A percentile compares a stretch with the other conserved stretches of the same genome.
Conservation (phyloP, 768 basidiomycete species). For the Amyloporia xantha region DNA sequence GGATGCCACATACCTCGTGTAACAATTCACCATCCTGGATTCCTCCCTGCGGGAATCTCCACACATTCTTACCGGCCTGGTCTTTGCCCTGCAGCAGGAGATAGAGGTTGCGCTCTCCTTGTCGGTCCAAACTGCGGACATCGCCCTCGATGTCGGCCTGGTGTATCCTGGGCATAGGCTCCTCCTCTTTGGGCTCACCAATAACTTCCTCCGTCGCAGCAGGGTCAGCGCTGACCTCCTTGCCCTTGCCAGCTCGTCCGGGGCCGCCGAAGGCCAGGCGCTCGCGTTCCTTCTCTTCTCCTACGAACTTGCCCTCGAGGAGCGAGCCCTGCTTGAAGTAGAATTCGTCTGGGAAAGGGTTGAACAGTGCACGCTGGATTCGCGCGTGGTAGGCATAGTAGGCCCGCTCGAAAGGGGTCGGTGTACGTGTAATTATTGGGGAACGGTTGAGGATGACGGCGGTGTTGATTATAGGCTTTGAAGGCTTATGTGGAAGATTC, state of each 20-base stretch:
- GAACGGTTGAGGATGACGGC: slow-evolving; percentile 75
- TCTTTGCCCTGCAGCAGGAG: slow-evolving; percentile 59
- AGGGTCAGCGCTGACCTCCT: background rate
- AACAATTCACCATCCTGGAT: slow-evolving; percentile 61
- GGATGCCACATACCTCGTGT: slow-evolving; percentile 56
- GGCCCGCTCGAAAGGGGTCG: slow-evolving; percentile 67
- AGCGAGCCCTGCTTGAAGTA: slow-evolving; percentile 92
- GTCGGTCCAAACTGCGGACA: slow-evolving; percentile 71
- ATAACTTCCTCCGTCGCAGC: slow-evolving; percentile 9
- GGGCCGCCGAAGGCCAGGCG: slow-evolving; percentile 58
- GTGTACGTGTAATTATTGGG: slow-evolving; percentile 67
- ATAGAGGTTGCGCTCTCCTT: slow-evolving; percentile 82
- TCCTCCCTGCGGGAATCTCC: slow-evolving; percentile 77
- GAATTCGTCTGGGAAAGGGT: slow-evolving; percentile 84
- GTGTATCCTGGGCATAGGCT: slow-evolving; percentile 53
- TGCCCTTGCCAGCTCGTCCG: slow-evolving; percentile 22
- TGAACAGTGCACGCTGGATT: slow-evolving; percentile 77
- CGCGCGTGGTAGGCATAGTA: slow-evolving; percentile 82
- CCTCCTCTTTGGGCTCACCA: slow-evolving; percentile 46
- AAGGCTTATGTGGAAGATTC: slow-evolving; percentile 23
- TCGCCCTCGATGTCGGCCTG: slow-evolving; percentile 56
- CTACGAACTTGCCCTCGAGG: slow-evolving; percentile 71
- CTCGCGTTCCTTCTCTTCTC: slow-evolving; percentile 71
- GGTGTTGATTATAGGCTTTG: slow-evolving; percentile 41
- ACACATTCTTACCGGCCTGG: slow-evolving; percentile 42